phyloP scores from a whole-genome alignment of 768 basidiomycete genomes.

The Phaffia australis region DNA sequence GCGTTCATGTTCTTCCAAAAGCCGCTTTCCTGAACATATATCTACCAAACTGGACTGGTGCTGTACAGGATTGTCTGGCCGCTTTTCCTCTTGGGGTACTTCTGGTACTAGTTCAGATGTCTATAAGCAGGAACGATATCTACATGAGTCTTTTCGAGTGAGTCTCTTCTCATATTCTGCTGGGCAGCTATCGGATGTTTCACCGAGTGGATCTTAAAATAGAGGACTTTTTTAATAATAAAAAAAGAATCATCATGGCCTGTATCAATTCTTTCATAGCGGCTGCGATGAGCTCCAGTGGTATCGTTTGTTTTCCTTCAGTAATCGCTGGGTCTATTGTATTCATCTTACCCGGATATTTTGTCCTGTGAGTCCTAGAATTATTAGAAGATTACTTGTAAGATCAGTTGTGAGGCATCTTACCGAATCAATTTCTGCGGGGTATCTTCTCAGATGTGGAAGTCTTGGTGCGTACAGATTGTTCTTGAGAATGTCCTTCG shows the following conservation, averaged over 20 bases:
- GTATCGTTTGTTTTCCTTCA: conserved; percentile 66
- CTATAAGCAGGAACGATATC: conserved; percentile 62
- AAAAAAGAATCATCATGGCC: conserved; percentile 56
- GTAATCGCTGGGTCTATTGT: conserved; percentile 66
- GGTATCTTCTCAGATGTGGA: conserved; percentile 44
- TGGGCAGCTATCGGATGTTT: too few species aligned
- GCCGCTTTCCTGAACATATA: too few species aligned
- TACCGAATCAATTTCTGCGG: conserved; percentile 4
- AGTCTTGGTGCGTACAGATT: conserved; percentile 41
- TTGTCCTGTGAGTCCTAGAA: too few species aligned
- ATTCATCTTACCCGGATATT: conserved; percentile 45
- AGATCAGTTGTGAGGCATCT: too few species aligned
- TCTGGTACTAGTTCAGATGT: conserved; percentile 59
- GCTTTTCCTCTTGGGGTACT: conserved; percentile 65
- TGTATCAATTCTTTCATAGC: conserved; percentile 57
- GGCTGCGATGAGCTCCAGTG: conserved; percentile 58
- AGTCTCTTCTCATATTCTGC: too few species aligned
- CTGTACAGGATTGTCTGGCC: conserved; percentile 48
- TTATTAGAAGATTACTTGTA: too few species aligned
- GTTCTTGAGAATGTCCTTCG: too few species aligned
- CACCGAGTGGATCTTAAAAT: too few species aligned
- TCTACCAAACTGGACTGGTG: too few species aligned
- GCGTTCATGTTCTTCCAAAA: too few species aligned
- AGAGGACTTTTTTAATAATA: too few species aligned
- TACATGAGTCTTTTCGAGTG: conserved; percentile 58